Evolutionary conservation across 2,329 filamentous ascomycete genomes (phyloP), one percentile per base, ranked within the genome.

Genomic region (Colletotrichum musicola): DNA sequence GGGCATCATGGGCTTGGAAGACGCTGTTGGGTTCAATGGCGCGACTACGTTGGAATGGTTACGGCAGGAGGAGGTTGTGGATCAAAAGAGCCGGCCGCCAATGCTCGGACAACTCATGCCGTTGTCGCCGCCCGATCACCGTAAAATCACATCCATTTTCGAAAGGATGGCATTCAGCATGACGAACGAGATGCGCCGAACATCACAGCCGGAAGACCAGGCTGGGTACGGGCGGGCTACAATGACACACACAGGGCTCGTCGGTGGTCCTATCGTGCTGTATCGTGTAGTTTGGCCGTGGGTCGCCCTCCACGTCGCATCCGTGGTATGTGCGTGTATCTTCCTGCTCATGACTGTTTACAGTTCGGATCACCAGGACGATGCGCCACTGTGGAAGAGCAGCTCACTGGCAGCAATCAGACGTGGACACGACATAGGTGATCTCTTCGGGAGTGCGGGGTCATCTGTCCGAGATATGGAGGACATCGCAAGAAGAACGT

Each of bases 391-490:
- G 6, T 67, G 64, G 64, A 67, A 67, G 58, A 67, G 58, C 6
- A 67, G 64, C 10, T 67, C 64, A 4, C 12, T 67, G 35, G 64
- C 50, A 3, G 58, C 20, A 3, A 50, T 62, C 14, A 51, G 58
- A 5, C 51, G 22, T 51, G 58, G 64, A 0, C 18, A 18, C 27
- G 58, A 62, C 3, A 42, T 67, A 6, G 64, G 58, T 20, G 64
- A 38, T 0, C 6, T 62, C 2, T 4, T 56, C 0, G 38, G 6
- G 1, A 6, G 7, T 2, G 22, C 42, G 2, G 46, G 40, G 14
- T 35, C 46, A 14, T 50, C 38, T n/a, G 70, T 42, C 13, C 9
- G 64, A 4, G 72, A 72, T 16, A 68, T 67, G 12, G 72, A 73
- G 7, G 18, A 22, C 13, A 27, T 22, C 6, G 64, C 64, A 1